phyloP scores from a whole-genome alignment of 371 early-diverging fungal species.

The Capniomyces stellatus region DNA sequence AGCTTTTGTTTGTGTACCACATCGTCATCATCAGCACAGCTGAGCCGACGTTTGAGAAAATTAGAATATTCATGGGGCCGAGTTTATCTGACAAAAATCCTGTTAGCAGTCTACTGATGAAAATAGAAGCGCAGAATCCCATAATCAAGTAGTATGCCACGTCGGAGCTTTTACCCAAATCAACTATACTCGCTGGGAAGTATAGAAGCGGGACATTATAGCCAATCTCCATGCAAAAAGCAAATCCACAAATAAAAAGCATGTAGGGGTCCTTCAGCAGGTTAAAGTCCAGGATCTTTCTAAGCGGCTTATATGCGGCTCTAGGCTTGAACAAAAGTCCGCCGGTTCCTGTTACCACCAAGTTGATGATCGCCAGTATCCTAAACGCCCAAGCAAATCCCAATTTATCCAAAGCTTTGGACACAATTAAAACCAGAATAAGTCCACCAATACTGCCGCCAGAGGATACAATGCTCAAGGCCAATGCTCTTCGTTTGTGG shows the following conservation, averaged over 20 bases:
- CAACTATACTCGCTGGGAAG: neutral
- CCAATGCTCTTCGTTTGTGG: neutral
- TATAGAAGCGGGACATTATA: neutral
- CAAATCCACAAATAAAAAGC: neutral
- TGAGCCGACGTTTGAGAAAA: conserved; percentile 13
- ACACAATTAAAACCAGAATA: neutral
- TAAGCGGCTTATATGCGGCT: neutral
- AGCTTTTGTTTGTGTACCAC: conserved; percentile 2
- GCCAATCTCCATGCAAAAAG: neutral
- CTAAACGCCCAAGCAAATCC: conserved; percentile 3
- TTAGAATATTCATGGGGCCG: conserved; percentile 34
- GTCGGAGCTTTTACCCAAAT: neutral
- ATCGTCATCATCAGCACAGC: neutral
- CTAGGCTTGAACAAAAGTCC: neutral
- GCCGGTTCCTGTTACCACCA: neutral
- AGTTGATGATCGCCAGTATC: neutral
- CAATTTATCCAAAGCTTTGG: neutral
- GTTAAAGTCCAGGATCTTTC: neutral
- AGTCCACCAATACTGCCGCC: neutral
- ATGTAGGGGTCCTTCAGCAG: neutral
- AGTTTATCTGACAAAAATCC: neutral
- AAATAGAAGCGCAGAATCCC: neutral
- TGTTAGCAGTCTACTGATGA: neutral
- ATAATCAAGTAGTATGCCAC: conserved; percentile 7
- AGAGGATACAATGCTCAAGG: neutral